Base-by-base conservation (phyloP, 164 flowering plant genomes). In the Kalanchoe fedtschenkoi region DNA sequence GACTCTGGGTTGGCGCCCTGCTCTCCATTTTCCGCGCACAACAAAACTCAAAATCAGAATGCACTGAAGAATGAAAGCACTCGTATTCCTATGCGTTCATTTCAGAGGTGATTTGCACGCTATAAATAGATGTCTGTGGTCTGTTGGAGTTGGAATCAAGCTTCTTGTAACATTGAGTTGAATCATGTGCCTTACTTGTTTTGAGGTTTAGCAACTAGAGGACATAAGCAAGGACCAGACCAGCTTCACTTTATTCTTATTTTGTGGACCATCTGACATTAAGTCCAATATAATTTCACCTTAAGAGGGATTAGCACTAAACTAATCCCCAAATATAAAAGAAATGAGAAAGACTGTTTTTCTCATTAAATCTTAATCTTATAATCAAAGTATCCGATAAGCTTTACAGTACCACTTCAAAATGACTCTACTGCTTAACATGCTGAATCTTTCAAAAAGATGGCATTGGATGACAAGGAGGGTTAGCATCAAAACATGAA, bases 401-500 rank as follows among this genome's bases (percentile, higher is more conserved):
- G 28, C 0, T 22, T 11, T 47, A 47, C 11, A 2, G 32, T 4
- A 6, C 29, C 10, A 24, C 56, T 51, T 26, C 32, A 51, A 0
- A 51, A 13, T 24, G 32, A 51, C 32, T 26, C 16, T 10, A 51
- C 24, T 13, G 6, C 51, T 26, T 26, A 51, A 26, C 56, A 26
- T 26, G 5, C 32, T 16, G 56, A 51, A 51, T 51, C 32, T 51
- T 26, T 51, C 56, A 26, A 51, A 51, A 51, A 51, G 56, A 51
- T 22, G 55, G 1, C 29, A 24, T 47, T 51, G 56, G 32, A 51
- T 51, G 26, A 24, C 56, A 51, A 51, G 16, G 56, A 51, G 56
- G 56, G 30, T 51, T 51, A 51, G 56, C 56, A 51, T 51, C 56
- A 51, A 51, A 47, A 26, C 26, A 51, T 24, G 56, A 51, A 51